Conservation (phyloP, 441 rosid genomes). For the Eugenia klotzschiana region DNA sequence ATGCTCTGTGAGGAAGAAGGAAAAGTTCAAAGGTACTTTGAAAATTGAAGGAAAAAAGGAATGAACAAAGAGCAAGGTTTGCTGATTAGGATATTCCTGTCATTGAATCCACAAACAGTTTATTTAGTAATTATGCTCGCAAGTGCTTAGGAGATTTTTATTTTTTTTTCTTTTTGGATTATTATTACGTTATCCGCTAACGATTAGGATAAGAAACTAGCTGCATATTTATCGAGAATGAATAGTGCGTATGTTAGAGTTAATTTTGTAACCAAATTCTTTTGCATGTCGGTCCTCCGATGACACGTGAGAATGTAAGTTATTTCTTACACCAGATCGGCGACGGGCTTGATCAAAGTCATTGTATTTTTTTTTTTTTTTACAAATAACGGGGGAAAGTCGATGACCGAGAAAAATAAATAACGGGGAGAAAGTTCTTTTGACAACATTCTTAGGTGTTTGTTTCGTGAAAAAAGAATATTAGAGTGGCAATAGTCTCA, state of each 20-base stretch:
- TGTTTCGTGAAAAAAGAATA: not conserved
- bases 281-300: not conserved
- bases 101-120: not conserved
- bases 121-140: not conserved
- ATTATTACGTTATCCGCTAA: not conserved
- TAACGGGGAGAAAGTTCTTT: not conserved
- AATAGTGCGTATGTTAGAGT: no score
- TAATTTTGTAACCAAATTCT: no score
- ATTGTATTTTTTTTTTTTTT: not conserved
- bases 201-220: fast-evolving
- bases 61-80: not conserved
- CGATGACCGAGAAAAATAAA: no score
- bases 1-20: not conserved
- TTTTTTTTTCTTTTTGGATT: not conserved
- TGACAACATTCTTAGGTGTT: not conserved
- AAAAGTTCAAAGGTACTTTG: not conserved
- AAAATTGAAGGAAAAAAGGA: not conserved
- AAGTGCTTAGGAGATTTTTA: not conserved
- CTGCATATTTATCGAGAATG: fast-evolving
- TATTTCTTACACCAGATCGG: no score
- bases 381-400: not conserved
- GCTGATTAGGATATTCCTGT: not conserved
- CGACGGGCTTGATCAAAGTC: not conserved
- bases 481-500: not conserved
- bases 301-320: no score